phyloP scores from a whole-genome alignment of 345 rosid genomes.

The Salix suchowensis region DNA sequence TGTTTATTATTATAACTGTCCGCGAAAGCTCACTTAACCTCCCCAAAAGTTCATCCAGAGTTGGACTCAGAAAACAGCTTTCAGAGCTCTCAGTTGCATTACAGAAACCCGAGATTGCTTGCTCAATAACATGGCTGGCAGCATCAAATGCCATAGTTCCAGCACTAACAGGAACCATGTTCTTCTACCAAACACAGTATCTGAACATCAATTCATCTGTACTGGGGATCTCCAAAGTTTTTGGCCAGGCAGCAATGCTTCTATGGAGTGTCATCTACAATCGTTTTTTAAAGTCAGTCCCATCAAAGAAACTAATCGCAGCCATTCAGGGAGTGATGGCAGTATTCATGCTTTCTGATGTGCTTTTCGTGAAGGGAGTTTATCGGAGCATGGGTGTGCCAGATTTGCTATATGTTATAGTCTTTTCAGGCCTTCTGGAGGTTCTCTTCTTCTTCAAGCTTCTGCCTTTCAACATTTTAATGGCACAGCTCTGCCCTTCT shows the following conservation, averaged over 20 bases:
- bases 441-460: slow-evolving; percentile 66
- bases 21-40: slow-evolving; percentile 62
- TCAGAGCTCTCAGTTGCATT: slow-evolving; percentile 52
- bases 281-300: slow-evolving; percentile 45
- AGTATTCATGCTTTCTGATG: slow-evolving; percentile 62
- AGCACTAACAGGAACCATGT: slow-evolving; percentile 82
- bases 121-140: slow-evolving; percentile 68
- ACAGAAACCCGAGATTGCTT: slow-evolving; percentile 56
- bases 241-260: slow-evolving; percentile 79
- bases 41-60: slow-evolving; percentile 40
- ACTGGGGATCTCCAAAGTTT: slow-evolving; percentile 75
- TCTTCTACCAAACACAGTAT: slow-evolving; percentile 78
- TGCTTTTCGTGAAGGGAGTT: slow-evolving; percentile 58
- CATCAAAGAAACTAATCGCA: slow-evolving; percentile 57
- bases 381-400: slow-evolving; percentile 59
- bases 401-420: slow-evolving; percentile 50
- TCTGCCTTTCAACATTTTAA: slow-evolving; percentile 70
- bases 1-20: slow-evolving; percentile 49
- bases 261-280: slow-evolving; percentile 71
- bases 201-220: slow-evolving; percentile 52
- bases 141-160: slow-evolving; percentile 73
- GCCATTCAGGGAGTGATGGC: slow-evolving; percentile 64
- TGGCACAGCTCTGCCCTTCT: slow-evolving; percentile 62
- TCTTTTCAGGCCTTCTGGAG: slow-evolving; percentile 68
- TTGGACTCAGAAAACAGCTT: slow-evolving; percentile 58